Conservation (phyloP, 192 early-diverging fungal species). For the Spizellomyces punctatus region DNA sequence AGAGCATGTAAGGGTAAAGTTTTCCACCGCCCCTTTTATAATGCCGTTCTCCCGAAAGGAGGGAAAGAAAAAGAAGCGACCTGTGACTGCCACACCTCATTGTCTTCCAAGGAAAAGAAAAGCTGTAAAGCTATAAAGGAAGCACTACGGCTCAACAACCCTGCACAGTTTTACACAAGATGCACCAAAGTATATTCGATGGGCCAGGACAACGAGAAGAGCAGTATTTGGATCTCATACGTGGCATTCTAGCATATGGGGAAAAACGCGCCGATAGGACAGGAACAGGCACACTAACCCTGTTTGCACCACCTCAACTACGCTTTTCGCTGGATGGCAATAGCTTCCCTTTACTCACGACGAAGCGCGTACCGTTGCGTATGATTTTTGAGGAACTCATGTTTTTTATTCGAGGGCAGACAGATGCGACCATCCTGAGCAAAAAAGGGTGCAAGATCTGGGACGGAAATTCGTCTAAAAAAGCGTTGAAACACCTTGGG, state of each 20-base stretch:
- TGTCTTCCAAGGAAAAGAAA: too few species aligned
- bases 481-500: constrained; percentile 81
- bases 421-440: constrained; percentile 74
- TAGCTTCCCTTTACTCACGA: constrained; percentile 86
- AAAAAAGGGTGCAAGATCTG: constrained; percentile 64
- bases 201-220: too few species aligned
- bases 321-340: constrained; percentile 81
- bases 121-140: too few species aligned
- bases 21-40: too few species aligned
- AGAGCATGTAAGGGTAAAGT: too few species aligned
- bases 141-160: too few species aligned
- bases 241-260: constrained; percentile 70
- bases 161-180: too few species aligned
- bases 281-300: constrained; percentile 57
- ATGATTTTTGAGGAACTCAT: constrained; percentile 91
- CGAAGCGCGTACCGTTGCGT: constrained; percentile 91
- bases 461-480: constrained; percentile 86
- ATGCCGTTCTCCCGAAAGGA: too few species aligned
- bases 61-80: too few species aligned
- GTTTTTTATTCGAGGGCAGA: constrained; percentile 93
- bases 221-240: constrained; percentile 85
- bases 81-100: too few species aligned
- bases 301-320: constrained; percentile 80
- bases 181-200: too few species aligned
- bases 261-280: constrained; percentile 84